Percentiles rank a stretch among this genome's conserved stretches.
Conservation (phyloP, 2,329 filamentous ascomycete genomes). For the Pseudogymnoascus destructans region DNA sequence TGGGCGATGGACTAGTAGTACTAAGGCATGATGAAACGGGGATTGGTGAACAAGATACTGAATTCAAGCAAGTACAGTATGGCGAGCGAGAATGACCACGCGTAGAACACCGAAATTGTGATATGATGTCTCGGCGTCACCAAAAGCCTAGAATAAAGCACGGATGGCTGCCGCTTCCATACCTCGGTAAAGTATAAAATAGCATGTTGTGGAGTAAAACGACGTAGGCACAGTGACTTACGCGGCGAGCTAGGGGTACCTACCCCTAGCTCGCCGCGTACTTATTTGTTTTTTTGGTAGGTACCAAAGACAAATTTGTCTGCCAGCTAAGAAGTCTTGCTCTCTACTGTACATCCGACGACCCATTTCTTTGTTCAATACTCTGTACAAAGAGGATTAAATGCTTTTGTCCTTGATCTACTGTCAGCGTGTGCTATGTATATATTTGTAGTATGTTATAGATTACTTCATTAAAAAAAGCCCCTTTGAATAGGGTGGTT, state of each 20-base stretch:
- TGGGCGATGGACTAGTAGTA: not conserved
- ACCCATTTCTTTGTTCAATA: constrained; percentile 4
- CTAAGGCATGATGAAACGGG: not conserved
- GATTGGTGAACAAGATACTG: not conserved
- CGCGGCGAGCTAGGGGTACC: not conserved
- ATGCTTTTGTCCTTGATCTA: not conserved
- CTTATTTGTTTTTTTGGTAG: too few species aligned
- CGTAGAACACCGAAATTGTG: not conserved
- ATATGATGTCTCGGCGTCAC: not conserved
- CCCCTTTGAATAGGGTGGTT: not conserved
- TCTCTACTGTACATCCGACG: not conserved
- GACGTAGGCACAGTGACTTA: not conserved
- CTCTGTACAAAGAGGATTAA: constrained; percentile 1
- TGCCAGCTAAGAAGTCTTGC: not conserved
- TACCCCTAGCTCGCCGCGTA: too few species aligned
- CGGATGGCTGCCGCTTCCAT: not conserved
- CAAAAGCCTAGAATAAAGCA: not conserved
- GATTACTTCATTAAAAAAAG: not conserved
- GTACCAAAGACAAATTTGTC: too few species aligned
- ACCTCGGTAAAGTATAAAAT: not conserved
- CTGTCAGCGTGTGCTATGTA: not conserved
- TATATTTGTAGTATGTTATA: too few species aligned
- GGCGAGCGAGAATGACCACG: not conserved
- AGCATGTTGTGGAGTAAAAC: not conserved
- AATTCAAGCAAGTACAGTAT: not conserved